Conservation (phyloP, 371 early-diverging fungal species). For the Lichtheimia ornata region DNA sequence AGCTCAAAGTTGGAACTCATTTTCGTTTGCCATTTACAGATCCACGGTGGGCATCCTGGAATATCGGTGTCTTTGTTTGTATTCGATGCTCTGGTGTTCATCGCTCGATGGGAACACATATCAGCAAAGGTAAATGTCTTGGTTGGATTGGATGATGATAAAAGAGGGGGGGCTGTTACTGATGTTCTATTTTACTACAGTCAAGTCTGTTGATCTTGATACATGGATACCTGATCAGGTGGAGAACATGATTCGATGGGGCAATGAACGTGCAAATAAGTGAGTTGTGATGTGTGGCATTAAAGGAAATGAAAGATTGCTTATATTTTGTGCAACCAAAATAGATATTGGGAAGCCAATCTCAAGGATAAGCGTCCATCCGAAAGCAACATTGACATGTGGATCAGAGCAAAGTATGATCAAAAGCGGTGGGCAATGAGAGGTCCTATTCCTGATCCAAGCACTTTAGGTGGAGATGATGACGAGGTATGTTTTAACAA, state of each 20-base stretch:
- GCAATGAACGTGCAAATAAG: slow-evolving; percentile 80
- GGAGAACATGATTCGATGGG: slow-evolving; percentile 82
- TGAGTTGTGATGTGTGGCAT: slow-evolving; percentile 14
- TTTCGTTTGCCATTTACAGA: slow-evolving; percentile 41
- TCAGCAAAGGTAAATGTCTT: slow-evolving; percentile 70
- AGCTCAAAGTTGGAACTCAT: not conserved
- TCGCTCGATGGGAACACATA: slow-evolving; percentile 84
- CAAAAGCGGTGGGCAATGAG: slow-evolving; percentile 75
- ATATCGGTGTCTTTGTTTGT: slow-evolving; percentile 85
- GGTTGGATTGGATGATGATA: not conserved
- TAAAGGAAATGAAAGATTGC: not conserved
- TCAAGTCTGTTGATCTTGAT: slow-evolving; percentile 85
- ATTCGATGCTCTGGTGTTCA: slow-evolving; percentile 88
- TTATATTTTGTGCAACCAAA: not conserved
- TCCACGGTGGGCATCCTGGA: slow-evolving; percentile 91
- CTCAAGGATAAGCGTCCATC: slow-evolving; percentile 50
- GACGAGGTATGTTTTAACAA: slow-evolving; percentile 22
- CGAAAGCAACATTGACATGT: slow-evolving; percentile 74
- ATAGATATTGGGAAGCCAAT: slow-evolving; percentile 68
- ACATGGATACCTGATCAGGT: slow-evolving; percentile 88
- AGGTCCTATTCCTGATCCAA: slow-evolving; percentile 76
- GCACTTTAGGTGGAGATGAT: slow-evolving; percentile 54
- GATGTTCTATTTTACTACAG: slow-evolving; percentile 24
- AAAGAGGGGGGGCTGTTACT: not conserved
- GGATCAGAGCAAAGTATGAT: slow-evolving; percentile 87